Base-by-base conservation (phyloP, 2,329 filamentous ascomycete genomes). In the Harringtonia lauricola region DNA sequence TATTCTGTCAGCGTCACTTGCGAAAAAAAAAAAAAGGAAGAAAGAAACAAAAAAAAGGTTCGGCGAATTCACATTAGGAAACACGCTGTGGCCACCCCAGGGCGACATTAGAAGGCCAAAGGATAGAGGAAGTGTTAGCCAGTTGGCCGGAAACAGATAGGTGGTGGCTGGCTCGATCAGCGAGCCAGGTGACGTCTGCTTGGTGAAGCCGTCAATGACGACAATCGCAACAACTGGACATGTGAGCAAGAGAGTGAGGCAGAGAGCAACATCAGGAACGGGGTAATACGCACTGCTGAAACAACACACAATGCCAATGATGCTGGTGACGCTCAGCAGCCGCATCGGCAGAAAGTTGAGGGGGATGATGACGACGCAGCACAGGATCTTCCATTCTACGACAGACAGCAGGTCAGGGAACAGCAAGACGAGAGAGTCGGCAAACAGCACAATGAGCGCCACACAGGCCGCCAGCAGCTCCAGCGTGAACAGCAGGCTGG, bases 401-500 rank as follows among this genome's bases (percentile, higher is more conserved):
- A 84, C 65, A 38, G 74, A 78, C 37, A 74, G 55, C 49, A 84
- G 64, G 0, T 75, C 79, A 0, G 87, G 85, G 41, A 95, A 76
- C 18, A 96, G 65, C 14, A 86, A 74, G 54, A 86, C 69, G 53
- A 96, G 71, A 36, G 86, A 94, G 64, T 96, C 92, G 41, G 86
- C 86, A 60, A 96, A 96, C n/a, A 95, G 74, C 18, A 95, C 86
- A 28, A 94, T 76, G 4, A 95, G 71, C 3, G 90, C 90, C 26
- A 96, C 89, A 57, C 86, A 94, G 19, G 88, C 86, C 8, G 85
- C 89, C 28, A 95, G 63, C 22, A 96, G 72, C 61, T 96, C 90
- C 36, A 96, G 60, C 12, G 81, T 88, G 64, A 96, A 96, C 15
- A 96, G 70, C 1, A 94, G 68, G 49, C 87, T 94, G 8, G 86